These are phyloP conservation scores for Paecilomyces dactylethromorphus DNA, from an alignment of 2,329 filamentous ascomycete species.

Conservation along the genomic window DNA sequence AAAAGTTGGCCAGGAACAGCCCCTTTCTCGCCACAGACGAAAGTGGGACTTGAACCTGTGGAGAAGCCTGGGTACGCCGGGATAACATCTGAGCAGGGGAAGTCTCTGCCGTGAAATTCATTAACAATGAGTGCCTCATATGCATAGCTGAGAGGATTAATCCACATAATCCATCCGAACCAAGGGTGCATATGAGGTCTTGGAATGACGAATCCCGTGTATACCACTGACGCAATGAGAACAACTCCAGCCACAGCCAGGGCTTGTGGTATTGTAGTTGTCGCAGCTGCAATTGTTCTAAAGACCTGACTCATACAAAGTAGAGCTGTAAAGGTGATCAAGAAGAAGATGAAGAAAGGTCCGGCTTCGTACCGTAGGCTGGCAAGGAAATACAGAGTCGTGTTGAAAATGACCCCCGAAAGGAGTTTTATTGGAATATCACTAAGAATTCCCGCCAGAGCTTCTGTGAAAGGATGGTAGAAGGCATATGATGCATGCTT, in stretches of 20 bases:
- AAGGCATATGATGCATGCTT: slow-evolving; percentile 84
- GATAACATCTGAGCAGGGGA: slow-evolving; percentile 48
- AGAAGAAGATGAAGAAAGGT: slow-evolving; percentile 57
- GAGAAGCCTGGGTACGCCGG: slow-evolving; percentile 38
- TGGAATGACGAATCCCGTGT: slow-evolving; percentile 60
- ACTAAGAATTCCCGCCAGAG: slow-evolving; percentile 74
- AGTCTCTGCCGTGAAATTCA: slow-evolving; percentile 53
- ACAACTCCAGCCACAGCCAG: slow-evolving; percentile 51
- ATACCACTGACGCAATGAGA: slow-evolving; percentile 55
- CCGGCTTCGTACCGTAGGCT: slow-evolving; percentile 24
- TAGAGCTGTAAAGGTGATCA: slow-evolving; percentile 55
- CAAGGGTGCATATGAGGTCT: slow-evolving; percentile 53
- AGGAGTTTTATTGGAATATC: slow-evolving; percentile 78
- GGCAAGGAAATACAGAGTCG: slow-evolving; percentile 80
- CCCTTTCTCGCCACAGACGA: slow-evolving; percentile 49
- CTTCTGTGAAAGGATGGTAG: slow-evolving; percentile 84
- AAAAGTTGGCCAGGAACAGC: slow-evolving; percentile 44
- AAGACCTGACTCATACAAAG: slow-evolving; percentile 55
- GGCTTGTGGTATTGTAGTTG: slow-evolving; percentile 57
- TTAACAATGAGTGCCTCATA: slow-evolving; percentile 56
- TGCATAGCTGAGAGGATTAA: slow-evolving; percentile 60
- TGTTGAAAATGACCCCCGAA: slow-evolving; percentile 69
- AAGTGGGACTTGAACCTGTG: slow-evolving; percentile 34
- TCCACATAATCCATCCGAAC: slow-evolving; percentile 61
- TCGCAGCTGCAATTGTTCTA: slow-evolving; percentile 53